phyloP scores from a whole-genome alignment of 176 grass and related monocot species.

The Phoenix dactylifera region DNA sequence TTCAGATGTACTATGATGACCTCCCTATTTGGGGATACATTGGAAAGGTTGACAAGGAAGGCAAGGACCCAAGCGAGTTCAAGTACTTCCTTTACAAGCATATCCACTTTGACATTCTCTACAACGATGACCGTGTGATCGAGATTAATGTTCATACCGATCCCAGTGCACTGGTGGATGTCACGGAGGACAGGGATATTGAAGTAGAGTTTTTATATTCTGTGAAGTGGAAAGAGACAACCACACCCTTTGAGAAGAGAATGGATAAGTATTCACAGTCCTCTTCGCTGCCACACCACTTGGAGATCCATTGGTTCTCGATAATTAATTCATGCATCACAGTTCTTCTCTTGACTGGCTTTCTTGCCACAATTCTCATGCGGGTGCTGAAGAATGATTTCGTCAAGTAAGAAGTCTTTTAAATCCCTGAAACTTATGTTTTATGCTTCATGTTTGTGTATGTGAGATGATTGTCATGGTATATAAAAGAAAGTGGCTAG shows the following conservation, averaged over 20 bases:
- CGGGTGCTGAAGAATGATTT: conserved; percentile 10
- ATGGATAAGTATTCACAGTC: conserved; percentile 1
- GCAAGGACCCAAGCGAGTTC: conserved; percentile 1
- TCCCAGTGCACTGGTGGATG: neutral
- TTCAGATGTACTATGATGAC: conserved; percentile 17
- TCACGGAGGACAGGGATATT: conserved; percentile 1
- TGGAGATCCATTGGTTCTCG: conserved; percentile 12
- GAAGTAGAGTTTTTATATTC: conserved; percentile 3
- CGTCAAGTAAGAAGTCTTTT: neutral
- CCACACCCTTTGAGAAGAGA: conserved; percentile 5
- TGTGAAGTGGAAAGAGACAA: conserved; percentile 13
- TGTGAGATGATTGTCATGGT: too few species aligned
- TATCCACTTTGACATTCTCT: conserved; percentile 14
- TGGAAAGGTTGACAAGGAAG: conserved; percentile 4
- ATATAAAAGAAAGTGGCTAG: too few species aligned
- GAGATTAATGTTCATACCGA: neutral
- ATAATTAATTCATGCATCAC: conserved; percentile 8
- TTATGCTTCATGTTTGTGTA: too few species aligned
- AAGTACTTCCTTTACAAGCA: conserved; percentile 11
- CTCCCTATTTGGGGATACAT: conserved; percentile 8
- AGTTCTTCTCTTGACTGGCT: conserved; percentile 7
- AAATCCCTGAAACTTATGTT: too few species aligned
- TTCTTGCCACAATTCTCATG: conserved; percentile 12
- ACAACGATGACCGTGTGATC: conserved; percentile 8
- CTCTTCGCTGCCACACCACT: conserved; percentile 5